Evolutionary conservation across 192 early-diverging fungal genomes (phyloP).

Genomic region (Geranomyces variabilis): DNA sequence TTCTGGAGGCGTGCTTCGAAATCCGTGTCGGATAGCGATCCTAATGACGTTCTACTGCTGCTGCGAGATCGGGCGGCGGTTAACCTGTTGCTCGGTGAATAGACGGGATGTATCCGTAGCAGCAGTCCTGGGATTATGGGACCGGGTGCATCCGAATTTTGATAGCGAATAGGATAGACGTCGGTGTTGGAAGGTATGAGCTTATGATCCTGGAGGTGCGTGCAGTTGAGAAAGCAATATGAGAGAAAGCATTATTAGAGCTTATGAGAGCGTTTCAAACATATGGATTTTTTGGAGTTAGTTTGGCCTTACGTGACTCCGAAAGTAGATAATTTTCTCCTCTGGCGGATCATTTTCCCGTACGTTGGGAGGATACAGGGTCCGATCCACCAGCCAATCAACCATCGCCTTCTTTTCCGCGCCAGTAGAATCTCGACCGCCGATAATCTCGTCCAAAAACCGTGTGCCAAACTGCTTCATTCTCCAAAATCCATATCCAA

Average conservation of each 20-base stretch:
- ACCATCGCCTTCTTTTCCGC: not conserved
- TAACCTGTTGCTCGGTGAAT: not conserved
- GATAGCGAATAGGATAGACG: not conserved
- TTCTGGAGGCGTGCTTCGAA: conserved; percentile 10
- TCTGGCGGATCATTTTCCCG: not conserved
- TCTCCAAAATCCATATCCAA: not conserved
- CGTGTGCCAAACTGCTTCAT: not conserved
- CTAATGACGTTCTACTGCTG: not conserved
- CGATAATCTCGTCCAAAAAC: not conserved
- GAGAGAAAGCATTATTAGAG: not conserved
- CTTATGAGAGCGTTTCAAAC: not conserved
- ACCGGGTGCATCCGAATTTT: not conserved
- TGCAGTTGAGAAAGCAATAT: no score
- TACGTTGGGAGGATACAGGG: not conserved
- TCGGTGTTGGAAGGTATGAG: conserved; percentile 5
- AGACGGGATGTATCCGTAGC: conserved; percentile 8
- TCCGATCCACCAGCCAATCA: not conserved
- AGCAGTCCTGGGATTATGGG: not conserved
- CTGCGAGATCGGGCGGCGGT: not conserved
- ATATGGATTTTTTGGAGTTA: not conserved
- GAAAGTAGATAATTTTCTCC: conserved; percentile 11
- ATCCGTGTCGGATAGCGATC: not conserved
- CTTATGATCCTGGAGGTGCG: not conserved
- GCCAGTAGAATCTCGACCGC: not conserved
- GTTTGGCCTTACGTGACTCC: not conserved